These are phyloP conservation scores for Tetrahymena thermophila DNA, from an alignment of 73 alveolate species.

Conservation along the genomic window DNA sequence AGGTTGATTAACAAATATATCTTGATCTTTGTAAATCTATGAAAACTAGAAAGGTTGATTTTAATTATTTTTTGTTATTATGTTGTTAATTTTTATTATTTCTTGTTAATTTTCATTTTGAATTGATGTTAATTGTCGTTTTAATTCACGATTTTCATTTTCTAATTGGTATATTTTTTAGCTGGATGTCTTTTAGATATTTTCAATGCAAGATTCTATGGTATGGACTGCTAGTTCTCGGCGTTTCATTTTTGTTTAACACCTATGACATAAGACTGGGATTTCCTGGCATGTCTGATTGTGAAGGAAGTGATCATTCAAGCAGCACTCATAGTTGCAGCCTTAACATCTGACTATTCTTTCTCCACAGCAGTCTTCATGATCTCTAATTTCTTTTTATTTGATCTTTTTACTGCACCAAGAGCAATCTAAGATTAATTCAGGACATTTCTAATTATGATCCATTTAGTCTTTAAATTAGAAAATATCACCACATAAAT, in stretches of 20 bases:
- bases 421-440: not conserved
- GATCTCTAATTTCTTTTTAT: not conserved
- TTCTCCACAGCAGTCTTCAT: not conserved
- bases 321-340: not conserved
- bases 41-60: not conserved
- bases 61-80: not conserved
- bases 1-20: slow-evolving; percentile 2
- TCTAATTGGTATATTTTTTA: not conserved
- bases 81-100: not conserved
- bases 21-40: slow-evolving; percentile 6
- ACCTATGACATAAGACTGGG: not conserved
- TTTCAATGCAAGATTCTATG: not conserved
- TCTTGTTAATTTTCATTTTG: not conserved
- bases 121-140: not conserved
- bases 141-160: not conserved
- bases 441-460: not conserved
- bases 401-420: not conserved
- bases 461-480: not conserved
- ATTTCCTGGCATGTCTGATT: not conserved
- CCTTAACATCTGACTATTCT: not conserved
- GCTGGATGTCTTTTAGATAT: not conserved
- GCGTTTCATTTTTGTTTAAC: not conserved
- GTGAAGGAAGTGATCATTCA: not conserved
- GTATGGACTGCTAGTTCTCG: not conserved
- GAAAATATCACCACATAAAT: not conserved